Conservation (phyloP, 2,329 filamentous ascomycete species). For the Xylaria hypoxylon region DNA sequence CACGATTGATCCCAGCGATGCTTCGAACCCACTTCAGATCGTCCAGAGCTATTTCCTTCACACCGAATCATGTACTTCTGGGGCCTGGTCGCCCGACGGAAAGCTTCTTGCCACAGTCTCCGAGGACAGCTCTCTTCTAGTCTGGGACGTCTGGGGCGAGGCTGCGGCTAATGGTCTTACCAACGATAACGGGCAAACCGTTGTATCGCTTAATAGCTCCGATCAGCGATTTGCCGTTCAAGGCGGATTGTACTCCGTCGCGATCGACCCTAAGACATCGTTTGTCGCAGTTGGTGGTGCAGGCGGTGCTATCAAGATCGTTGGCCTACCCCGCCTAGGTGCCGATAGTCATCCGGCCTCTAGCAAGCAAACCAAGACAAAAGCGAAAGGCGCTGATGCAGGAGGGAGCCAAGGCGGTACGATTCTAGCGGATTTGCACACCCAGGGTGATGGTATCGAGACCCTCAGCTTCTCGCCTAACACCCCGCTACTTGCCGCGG, state of each 20-base stretch:
- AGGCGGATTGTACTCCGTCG: conserved; percentile 89
- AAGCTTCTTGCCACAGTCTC: conserved; percentile 86
- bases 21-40: conserved; percentile 75
- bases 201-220: conserved; percentile 79
- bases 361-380: conserved; percentile 51
- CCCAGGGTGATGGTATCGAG: conserved; percentile 82
- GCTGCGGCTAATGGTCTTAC: conserved; percentile 70
- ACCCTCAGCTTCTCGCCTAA: conserved; percentile 71
- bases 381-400: conserved; percentile 54
- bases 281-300: conserved; percentile 90
- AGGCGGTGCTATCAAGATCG: conserved; percentile 84
- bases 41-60: conserved; percentile 94
- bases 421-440: conserved; percentile 85
- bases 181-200: conserved; percentile 68
- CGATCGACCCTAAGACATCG: conserved; percentile 80
- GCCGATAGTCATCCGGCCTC: conserved; percentile 42
- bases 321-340: conserved; percentile 79
- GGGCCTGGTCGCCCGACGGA: conserved; percentile 90
- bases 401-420: conserved; percentile 60
- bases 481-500: conserved; percentile 69
- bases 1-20: conserved; percentile 76
- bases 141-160: conserved; percentile 90
- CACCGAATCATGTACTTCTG: conserved; percentile 86
- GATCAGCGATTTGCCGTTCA: conserved; percentile 95
- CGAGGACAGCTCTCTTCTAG: conserved; percentile 88